Conservation (phyloP, 75 land plant genomes). For the Pinus albicaulis region DNA sequence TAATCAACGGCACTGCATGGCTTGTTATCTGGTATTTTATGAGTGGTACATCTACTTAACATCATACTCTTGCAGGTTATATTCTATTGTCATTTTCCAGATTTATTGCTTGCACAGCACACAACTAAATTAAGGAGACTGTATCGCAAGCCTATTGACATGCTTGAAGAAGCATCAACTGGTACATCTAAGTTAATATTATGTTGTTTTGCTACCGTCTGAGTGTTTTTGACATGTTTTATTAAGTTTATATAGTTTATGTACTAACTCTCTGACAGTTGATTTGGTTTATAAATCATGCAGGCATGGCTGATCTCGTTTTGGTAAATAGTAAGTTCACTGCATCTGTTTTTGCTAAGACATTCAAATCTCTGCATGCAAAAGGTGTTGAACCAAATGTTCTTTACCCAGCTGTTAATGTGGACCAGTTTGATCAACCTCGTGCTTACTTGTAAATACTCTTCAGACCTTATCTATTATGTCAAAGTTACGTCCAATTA, state of each 20-base stretch:
- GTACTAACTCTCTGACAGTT: not conserved
- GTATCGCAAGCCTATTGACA: conserved; percentile 88
- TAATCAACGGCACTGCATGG: not conserved
- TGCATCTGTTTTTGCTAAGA: conserved; percentile 80
- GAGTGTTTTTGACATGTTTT: not conserved
- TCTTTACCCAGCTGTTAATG: conserved; percentile 97
- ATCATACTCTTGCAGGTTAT: conserved; percentile 58
- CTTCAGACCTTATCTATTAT: not conserved
- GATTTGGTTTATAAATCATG: conserved; percentile 8
- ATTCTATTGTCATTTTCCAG: conserved; percentile 99
- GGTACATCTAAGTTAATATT: conserved; percentile 31
- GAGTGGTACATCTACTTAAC: not conserved
- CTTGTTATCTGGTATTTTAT: not conserved
- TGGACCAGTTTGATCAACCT: conserved; percentile 71
- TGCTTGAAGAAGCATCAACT: conserved; percentile 88
- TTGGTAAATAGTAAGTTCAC: conserved; percentile 97
- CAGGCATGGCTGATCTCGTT: conserved; percentile 95
- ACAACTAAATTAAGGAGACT: conserved; percentile 67
- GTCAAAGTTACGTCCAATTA: not conserved
- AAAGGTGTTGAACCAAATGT: conserved; percentile 75
- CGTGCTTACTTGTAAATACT: conserved; percentile 33
- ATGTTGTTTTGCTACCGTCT: not conserved
- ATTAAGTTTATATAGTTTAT: not conserved
- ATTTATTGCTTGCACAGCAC: conserved; percentile 85
- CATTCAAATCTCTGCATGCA: conserved; percentile 67